Conservation (phyloP, 2,329 filamentous ascomycete genomes). For the Rutstroemia sp. region DNA sequence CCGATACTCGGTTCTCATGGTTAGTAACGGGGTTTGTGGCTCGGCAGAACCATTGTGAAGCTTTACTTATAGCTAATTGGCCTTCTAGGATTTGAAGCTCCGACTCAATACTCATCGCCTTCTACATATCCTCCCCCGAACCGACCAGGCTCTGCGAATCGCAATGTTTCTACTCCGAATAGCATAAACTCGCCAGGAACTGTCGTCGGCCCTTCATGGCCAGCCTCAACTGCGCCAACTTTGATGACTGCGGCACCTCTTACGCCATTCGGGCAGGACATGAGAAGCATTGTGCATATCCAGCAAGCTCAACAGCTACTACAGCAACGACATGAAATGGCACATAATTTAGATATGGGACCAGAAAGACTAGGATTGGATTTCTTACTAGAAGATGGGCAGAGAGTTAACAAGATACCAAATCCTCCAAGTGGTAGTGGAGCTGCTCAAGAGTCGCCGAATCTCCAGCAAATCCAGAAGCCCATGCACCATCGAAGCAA, state of each 20-base stretch:
- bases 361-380: conserved; percentile 64
- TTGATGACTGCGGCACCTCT: neutral
- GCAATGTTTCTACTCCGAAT: conserved; percentile 34
- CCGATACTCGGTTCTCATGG: conserved; percentile 40
- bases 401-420: conserved; percentile 45
- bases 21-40: conserved; percentile 16
- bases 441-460: conserved; percentile 29
- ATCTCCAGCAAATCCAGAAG: conserved; percentile 11
- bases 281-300: conserved; percentile 15
- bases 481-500: conserved; percentile 19
- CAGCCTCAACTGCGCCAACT: conserved; percentile 24
- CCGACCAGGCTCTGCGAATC: conserved; percentile 25
- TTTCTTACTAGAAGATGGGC: conserved; percentile 59
- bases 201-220: conserved; percentile 26
- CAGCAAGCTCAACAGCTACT: conserved; percentile 28
- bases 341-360: conserved; percentile 52
- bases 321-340: conserved; percentile 42
- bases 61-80: neutral
- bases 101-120: conserved; percentile 16
- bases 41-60: neutral
- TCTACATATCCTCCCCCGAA: conserved; percentile 21
- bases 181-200: conserved; percentile 33
- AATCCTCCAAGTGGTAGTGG: conserved; percentile 30
- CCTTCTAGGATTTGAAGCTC: conserved; percentile 15
- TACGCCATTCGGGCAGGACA: conserved; percentile 16